A percentile compares a stretch with the other conserved stretches of the same genome.
phyloP scores from a whole-genome alignment of 1,284 basidiomycete genomes.

The Sphaerobolus stellatus region DNA sequence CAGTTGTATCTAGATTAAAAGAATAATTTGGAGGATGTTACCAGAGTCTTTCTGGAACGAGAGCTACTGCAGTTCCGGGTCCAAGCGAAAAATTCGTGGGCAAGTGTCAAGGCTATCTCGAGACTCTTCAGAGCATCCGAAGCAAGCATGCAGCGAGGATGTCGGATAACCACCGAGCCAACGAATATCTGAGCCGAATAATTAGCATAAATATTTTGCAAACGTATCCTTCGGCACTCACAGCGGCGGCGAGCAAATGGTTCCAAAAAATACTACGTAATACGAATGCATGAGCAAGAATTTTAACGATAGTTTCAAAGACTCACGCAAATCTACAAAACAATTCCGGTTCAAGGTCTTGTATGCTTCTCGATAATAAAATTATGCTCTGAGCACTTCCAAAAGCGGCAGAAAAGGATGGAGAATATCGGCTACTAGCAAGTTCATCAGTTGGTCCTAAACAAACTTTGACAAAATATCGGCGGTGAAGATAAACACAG shows the following conservation, averaged over 20 bases:
- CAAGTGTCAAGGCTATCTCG: no score
- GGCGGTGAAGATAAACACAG: background rate
- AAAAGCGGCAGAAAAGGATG: background rate
- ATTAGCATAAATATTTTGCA: background rate
- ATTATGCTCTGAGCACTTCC: background rate
- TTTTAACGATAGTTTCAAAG: slow-evolving; percentile 1
- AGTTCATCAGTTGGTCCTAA: background rate
- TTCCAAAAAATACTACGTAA: background rate
- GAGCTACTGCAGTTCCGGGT: no score
- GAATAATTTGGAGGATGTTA: no score
- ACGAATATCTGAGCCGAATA: slow-evolving; percentile 2
- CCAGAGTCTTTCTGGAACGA: no score
- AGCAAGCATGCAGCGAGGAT: slow-evolving; percentile 4
- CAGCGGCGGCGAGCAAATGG: no score
- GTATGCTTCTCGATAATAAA: no score
- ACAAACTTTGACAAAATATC: background rate
- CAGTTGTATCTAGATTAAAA: no score
- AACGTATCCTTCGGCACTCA: no score
- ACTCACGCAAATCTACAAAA: slow-evolving; percentile 6
- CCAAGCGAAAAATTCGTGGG: no score
- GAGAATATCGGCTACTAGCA: background rate
- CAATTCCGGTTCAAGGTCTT: slow-evolving; percentile 7
- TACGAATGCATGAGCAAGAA: background rate
- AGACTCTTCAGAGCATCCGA: slow-evolving; percentile 5
- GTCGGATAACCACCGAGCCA: slow-evolving; percentile 7